Conservation (phyloP, 495 filamentous ascomycete species). For the Apiosordaria backusii region DNA sequence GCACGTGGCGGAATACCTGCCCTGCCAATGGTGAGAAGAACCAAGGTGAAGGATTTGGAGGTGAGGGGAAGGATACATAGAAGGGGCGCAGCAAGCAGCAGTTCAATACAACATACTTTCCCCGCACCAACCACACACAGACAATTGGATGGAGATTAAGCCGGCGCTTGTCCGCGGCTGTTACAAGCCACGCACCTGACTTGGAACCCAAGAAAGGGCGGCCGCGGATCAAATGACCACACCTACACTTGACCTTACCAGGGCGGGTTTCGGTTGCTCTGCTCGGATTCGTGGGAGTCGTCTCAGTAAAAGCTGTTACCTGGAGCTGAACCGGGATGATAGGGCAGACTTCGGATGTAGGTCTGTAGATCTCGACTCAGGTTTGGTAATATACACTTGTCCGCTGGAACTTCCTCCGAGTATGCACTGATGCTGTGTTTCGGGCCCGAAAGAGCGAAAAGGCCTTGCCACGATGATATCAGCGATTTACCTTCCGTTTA, state of each 20-base stretch:
- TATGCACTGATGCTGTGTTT: background rate
- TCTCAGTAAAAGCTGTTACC: background rate
- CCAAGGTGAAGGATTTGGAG: background rate
- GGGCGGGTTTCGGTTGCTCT: background rate
- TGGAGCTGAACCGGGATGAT: background rate
- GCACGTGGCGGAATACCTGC: background rate
- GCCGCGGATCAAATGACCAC: background rate
- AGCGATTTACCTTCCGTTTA: background rate
- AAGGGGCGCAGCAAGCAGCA: background rate
- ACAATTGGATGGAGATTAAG: background rate
- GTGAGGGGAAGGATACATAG: background rate
- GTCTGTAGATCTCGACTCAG: background rate
- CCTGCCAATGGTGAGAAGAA: too few relatives aligned
- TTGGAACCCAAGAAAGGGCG: background rate
- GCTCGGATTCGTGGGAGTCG: background rate
- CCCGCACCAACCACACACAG: slow-evolving; percentile 1
- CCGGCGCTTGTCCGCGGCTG: background rate
- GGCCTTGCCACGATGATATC: background rate
- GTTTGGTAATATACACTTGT: background rate
- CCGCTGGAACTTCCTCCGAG: background rate
- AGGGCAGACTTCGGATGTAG: background rate
- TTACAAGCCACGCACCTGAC: background rate
- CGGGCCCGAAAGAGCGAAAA: background rate
- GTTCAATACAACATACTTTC: background rate
- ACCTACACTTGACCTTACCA: too few relatives aligned